A percentile compares a stretch with the other conserved stretches of the same genome.
Evolutionary conservation across 2,329 filamentous ascomycete genomes (phyloP).

Genomic region (Ascochyta fabae): DNA sequence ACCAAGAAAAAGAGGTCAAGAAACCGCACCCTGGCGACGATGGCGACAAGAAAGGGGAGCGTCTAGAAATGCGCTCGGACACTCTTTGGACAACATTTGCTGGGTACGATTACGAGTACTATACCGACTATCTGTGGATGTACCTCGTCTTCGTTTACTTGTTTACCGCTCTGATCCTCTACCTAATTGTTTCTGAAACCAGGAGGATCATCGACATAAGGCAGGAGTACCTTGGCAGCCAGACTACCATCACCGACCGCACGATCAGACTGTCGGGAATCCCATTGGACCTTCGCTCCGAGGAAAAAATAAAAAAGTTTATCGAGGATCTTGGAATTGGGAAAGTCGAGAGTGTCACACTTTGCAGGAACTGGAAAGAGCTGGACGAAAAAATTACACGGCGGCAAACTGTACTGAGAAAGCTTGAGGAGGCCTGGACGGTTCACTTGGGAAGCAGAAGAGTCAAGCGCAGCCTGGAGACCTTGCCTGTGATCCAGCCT

Average conservation of each 20-base stretch:
- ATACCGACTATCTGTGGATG: conserved; percentile 78
- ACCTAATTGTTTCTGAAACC: conserved; percentile 83
- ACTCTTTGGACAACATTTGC: conserved; percentile 26
- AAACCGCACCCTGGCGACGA: conserved; percentile 26
- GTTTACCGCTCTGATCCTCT: conserved; percentile 82
- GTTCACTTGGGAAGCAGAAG: conserved; percentile 69
- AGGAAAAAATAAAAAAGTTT: conserved; percentile 82
- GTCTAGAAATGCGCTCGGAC: conserved; percentile 29
- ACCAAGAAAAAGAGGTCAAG: conserved; percentile 44
- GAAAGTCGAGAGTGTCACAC: conserved; percentile 82
- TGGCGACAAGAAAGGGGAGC: conserved; percentile 16
- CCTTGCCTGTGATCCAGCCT: conserved; percentile 59
- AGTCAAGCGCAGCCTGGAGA: conserved; percentile 56
- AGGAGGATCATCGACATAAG: conserved; percentile 82
- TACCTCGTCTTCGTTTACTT: conserved; percentile 95
- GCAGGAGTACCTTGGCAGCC: conserved; percentile 89
- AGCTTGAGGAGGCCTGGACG: conserved; percentile 84
- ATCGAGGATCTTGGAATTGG: conserved; percentile 89
- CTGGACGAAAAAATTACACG: conserved; percentile 77
- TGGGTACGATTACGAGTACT: conserved; percentile 46
- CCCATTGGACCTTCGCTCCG: conserved; percentile 76
- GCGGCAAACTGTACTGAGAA: conserved; percentile 69
- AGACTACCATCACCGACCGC: conserved; percentile 93
- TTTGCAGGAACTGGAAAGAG: conserved; percentile 86
- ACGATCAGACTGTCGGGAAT: conserved; percentile 93